These are phyloP conservation scores for Aspergillus avenaceus DNA, from an alignment of 495 filamentous ascomycete genomes.

Conservation along the genomic window DNA sequence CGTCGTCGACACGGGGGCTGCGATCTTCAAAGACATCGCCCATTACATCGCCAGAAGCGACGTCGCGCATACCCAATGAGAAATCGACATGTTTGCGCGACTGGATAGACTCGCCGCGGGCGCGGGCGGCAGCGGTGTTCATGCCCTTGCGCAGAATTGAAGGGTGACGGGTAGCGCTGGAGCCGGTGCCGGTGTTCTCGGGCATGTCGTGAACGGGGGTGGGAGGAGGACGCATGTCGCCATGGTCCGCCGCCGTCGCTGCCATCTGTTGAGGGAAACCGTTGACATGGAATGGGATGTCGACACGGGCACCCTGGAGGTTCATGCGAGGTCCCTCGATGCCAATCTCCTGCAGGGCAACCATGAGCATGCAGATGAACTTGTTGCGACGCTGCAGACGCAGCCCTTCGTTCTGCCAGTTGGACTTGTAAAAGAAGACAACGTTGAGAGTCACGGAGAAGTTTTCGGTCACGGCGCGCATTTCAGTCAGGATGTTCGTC, in stretches of 20 bases:
- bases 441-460: constrained; percentile 84
- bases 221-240: constrained; percentile 11
- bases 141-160: constrained; percentile 54
- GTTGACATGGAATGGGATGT: constrained; percentile 56
- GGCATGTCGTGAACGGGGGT: constrained; percentile 14
- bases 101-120: constrained; percentile 51
- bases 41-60: constrained; percentile 56
- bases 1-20: constrained; percentile 29
- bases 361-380: constrained; percentile 92
- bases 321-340: constrained; percentile 83
- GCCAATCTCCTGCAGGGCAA: constrained; percentile 75
- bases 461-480: constrained; percentile 61
- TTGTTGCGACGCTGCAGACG: constrained; percentile 89
- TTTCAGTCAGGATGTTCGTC: constrained; percentile 82
- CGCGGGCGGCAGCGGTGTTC: constrained; percentile 37
- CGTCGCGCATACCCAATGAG: constrained; percentile 63
- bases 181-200: constrained; percentile 27
- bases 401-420: constrained; percentile 88
- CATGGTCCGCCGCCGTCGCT: constrained; percentile 13
- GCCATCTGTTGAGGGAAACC: constrained; percentile 27
- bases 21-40: constrained; percentile 66
- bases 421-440: constrained; percentile 97
- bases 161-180: constrained; percentile 30
- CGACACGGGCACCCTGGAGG: constrained; percentile 60
- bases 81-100: constrained; percentile 70